Evolutionary conservation across 192 early-diverging fungal species (phyloP).

Genomic region (Podochytrium sp.): DNA sequence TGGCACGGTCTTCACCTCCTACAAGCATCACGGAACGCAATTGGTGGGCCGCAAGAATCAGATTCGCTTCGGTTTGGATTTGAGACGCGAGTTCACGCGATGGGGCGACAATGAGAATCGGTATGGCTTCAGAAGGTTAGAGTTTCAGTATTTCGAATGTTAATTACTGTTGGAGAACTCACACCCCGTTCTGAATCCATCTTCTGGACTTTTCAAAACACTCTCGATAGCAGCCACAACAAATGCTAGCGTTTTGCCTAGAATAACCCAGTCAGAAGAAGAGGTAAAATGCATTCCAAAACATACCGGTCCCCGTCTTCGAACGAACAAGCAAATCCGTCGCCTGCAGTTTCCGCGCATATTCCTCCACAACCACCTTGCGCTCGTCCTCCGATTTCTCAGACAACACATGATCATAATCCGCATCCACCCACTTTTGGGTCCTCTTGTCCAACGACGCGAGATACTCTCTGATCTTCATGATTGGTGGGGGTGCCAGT

Average conservation of each 20-base stretch:
- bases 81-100: conserved; percentile 90
- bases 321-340: conserved; percentile 81
- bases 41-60: conserved; percentile 41
- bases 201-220: conserved; percentile 36
- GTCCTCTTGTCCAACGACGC: background rate
- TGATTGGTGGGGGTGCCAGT: background rate
- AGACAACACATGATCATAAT: background rate
- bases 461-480: background rate
- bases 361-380: conserved; percentile 87
- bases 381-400: background rate
- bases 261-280: too few relatives aligned
- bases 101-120: conserved; percentile 79
- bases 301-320: conserved; percentile 92
- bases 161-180: background rate
- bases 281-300: too few relatives aligned
- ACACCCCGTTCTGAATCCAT: conserved; percentile 15
- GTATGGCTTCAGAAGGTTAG: conserved; percentile 34
- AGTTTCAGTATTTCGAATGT: background rate
- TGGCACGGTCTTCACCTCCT: conserved; percentile 86
- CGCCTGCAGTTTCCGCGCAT: conserved; percentile 94
- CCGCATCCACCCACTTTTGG: background rate
- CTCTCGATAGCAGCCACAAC: conserved; percentile 79
- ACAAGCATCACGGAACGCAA: conserved; percentile 80
- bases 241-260: conserved; percentile 89
- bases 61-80: conserved; percentile 79